phyloP scores from a whole-genome alignment of 1,284 basidiomycete genomes.

The Bjerkandera adusta region DNA sequence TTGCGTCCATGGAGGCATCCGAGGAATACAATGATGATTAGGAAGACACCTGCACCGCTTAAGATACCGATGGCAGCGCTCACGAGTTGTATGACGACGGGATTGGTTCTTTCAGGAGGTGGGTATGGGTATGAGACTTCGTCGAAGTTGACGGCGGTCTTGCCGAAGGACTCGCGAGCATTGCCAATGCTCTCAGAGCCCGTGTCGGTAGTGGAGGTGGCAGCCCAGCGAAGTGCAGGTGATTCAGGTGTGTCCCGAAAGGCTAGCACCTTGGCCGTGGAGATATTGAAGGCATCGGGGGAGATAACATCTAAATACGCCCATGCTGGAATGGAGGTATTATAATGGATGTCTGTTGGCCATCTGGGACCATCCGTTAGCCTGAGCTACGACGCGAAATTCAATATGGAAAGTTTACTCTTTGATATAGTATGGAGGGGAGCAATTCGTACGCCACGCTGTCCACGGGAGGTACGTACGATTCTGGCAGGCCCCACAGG shows the following conservation, averaged over 20 bases:
- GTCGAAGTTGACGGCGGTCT: background rate
- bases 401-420: background rate
- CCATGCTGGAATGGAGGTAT: slow-evolving; percentile 17
- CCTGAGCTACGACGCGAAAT: too few species aligned
- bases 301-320: slow-evolving; percentile 15
- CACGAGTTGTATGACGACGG: slow-evolving; percentile 7
- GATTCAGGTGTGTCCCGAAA: slow-evolving; percentile 9
- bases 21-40: slow-evolving; percentile 3
- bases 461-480: slow-evolving; percentile 13
- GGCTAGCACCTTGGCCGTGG: slow-evolving; percentile 10
- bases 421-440: slow-evolving; percentile 8
- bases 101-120: background rate
- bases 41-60: slow-evolving; percentile 9
- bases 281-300: slow-evolving; percentile 16
- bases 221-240: slow-evolving; percentile 1
- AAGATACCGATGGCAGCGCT: slow-evolving; percentile 11
- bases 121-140: slow-evolving; percentile 2
- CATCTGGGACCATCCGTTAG: slow-evolving; percentile 4
- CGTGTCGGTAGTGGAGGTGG: background rate
- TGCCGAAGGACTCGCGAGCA: background rate
- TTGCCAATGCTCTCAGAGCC: background rate
- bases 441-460: slow-evolving; percentile 16
- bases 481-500: slow-evolving; percentile 15
- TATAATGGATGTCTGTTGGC: slow-evolving; percentile 13
- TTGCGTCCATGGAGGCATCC: background rate